Evolutionary conservation across 148 eudicot species (phyloP), one percentile per base, ranked within the genome.

Genomic region (Vaccinium myrtillus): DNA sequence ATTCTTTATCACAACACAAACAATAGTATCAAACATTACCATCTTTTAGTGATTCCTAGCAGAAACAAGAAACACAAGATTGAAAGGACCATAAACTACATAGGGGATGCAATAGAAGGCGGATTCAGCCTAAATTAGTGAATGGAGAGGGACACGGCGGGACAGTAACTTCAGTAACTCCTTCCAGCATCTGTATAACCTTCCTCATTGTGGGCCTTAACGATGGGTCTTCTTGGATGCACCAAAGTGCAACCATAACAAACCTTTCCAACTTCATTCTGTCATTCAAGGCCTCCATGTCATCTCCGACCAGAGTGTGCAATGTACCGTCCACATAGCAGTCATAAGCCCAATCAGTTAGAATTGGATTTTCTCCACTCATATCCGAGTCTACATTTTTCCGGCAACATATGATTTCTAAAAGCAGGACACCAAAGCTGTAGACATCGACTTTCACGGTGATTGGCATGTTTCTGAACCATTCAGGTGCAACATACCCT

Each of bases 401-500:
- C 74, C 39, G 18, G 74, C 74, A 69, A 69, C 74, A 69, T 30
- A 69, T 69, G 39, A 69, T 30, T 69, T 69, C 74, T 13, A 69
- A 69, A 27, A 25, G 43, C 74, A 69, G 19, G 74, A 69, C 43
- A 30, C 74, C 74, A 30, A 69, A 69, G 32, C 74, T 69, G 39
- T 69, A 69, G 74, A 69, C 74, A 69, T 69, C 74, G 2, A 69
- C 74, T 69, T 69, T 69, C 7, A 69, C 43, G 12, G 90, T 91
- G 78, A 94, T 61, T 12, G 89, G 91, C 53, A 79, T 88, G 90
- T 87, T 88, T 73, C 87, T 92, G 79, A 93, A 93, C 96, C 94
- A 94, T 46, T 94, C 97, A 19, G 97, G 93, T n/a, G 97, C 94
- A 53, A 94, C 92, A 84, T 94, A 94, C 46, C 97, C 95, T 87